Base-by-base conservation (phyloP, 257 asterid genomes). In the Scutellaria barbata region DNA sequence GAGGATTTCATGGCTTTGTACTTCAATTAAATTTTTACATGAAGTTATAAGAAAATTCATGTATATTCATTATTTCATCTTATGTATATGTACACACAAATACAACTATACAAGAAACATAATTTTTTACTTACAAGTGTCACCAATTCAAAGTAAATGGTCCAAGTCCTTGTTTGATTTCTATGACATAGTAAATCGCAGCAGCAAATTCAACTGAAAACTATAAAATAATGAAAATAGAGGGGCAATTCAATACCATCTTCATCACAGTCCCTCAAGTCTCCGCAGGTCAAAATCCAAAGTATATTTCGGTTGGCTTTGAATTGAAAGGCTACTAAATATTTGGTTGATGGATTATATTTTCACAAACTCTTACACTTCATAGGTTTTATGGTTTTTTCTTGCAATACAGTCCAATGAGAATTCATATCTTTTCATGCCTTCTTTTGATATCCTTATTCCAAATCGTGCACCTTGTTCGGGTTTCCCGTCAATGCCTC, bases 341-440 rank as follows among this genome's bases (percentile, higher is more conserved):
- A 3, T 20, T 51, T n/a, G 10, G 74, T 76, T 75, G 72, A 79
- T 82, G 86, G 83, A 57, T 61, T 67, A 35, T 66, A 71, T 48
- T 59, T n/a, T 40, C 25, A 45, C 68, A 66, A 16, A 37, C 18
- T 46, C 72, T 57, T 76, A 0, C 76, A 48, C 35, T 66, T 30
- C 42, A 20, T 20, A 20, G 25, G 25, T 20, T 20, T 20, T 20
- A 20, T 20, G 25, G 25, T 20, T 20, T 20, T 74, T 74, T 74
- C 75, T 55, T 46, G 58, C 63, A 69, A 46, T 76, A 71, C 68
- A 40, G 5, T 47, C 79, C 72, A 81, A 89, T 89, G 98, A 88
- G 76, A 81, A 82, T 17, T 72, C 68, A 65, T 1, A 5, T 66
- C 53, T n/a, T 87, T 60, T 48, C 82, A 41, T 87, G 88, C 70